phyloP scores from a whole-genome alignment of 2,329 filamentous ascomycete species.

The Ophiostoma ips region DNA sequence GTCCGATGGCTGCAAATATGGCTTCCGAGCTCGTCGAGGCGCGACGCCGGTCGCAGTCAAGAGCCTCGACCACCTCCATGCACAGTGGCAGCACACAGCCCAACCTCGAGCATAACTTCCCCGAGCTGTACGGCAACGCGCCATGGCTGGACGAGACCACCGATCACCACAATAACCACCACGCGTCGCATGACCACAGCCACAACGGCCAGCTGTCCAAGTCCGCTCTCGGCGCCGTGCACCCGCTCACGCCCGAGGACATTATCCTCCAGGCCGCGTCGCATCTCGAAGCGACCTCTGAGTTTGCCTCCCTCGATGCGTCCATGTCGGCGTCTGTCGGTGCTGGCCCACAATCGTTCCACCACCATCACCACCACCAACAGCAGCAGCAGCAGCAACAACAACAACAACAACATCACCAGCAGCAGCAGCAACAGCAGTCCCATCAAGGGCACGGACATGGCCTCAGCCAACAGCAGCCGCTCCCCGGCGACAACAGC shows the following conservation, averaged over 20 bases:
- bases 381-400: neutral
- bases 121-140: constrained; percentile 29
- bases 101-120: constrained; percentile 35
- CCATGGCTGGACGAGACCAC: constrained; percentile 33
- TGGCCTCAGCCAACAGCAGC: constrained; percentile 32
- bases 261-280: constrained; percentile 44
- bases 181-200: constrained; percentile 25
- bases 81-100: constrained; percentile 40
- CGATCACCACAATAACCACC: constrained; percentile 31
- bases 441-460: constrained; percentile 15
- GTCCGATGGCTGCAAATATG: constrained; percentile 16
- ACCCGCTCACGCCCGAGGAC: constrained; percentile 42
- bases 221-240: constrained; percentile 13
- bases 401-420: constrained; percentile 23
- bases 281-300: constrained; percentile 38
- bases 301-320: constrained; percentile 33
- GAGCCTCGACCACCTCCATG: constrained; percentile 42
- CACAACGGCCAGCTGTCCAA: constrained; percentile 27
- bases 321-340: constrained; percentile 32
- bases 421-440: constrained; percentile 20
- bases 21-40: constrained; percentile 23
- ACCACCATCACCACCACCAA: constrained; percentile 25
- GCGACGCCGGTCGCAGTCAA: constrained; percentile 37
- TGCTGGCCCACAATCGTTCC: constrained; percentile 29
- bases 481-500: constrained; percentile 40